These are phyloP conservation scores for Fusarium mundagurra DNA, from an alignment of 2,329 filamentous ascomycete genomes.

Conservation along the genomic window DNA sequence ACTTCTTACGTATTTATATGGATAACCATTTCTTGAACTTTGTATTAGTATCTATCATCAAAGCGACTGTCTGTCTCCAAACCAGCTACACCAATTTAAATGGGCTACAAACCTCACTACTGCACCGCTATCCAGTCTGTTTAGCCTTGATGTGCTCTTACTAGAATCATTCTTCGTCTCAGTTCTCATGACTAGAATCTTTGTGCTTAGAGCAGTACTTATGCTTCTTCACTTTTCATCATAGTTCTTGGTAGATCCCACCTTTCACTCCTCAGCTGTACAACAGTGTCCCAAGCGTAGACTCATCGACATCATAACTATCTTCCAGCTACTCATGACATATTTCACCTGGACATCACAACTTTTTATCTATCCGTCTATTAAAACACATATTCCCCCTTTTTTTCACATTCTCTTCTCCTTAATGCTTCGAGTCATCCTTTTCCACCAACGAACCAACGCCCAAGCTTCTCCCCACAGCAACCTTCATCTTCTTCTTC, in stretches of 20 bases:
- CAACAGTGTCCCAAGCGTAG: not conserved
- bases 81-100: not conserved
- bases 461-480: constrained; percentile 81
- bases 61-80: not conserved
- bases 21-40: not conserved
- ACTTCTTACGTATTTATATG: not conserved
- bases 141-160: too few species aligned
- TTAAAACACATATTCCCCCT: constrained; percentile 21
- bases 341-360: constrained; percentile 17
- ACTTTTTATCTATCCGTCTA: constrained; percentile 43
- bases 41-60: not conserved
- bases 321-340: constrained; percentile 7
- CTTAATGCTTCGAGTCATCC: constrained; percentile 60
- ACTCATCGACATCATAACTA: not conserved
- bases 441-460: constrained; percentile 82
- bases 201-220: not conserved
- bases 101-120: not conserved
- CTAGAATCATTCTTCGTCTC: not conserved
- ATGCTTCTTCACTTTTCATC: not conserved
- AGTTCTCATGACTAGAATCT: not conserved
- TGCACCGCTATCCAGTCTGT: not conserved
- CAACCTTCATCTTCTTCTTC: constrained; percentile 78
- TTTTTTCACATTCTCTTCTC: not conserved
- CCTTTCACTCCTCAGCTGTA: not conserved
- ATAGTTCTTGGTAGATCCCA: not conserved